Evolutionary conservation across 2,329 filamentous ascomycete species (phyloP).

Genomic region (Alternaria solani): DNA sequence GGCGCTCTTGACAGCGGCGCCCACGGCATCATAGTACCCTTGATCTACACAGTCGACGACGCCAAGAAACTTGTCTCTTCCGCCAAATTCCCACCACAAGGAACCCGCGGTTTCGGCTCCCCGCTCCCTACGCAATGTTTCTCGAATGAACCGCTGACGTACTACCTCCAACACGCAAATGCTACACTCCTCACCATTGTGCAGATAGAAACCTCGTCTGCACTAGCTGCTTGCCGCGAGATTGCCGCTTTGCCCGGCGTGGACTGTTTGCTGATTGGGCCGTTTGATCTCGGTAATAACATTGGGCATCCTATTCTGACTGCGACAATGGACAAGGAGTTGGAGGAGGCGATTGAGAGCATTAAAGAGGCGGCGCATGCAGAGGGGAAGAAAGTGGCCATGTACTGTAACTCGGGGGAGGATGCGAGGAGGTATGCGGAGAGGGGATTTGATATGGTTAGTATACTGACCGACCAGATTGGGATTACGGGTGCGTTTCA

Average conservation of each 20-base stretch:
- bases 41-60: conserved; percentile 63
- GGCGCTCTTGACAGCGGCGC: conserved; percentile 67
- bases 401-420: conserved; percentile 63
- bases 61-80: conserved; percentile 60
- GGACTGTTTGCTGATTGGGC: conserved; percentile 63
- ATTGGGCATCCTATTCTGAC: conserved; percentile 62
- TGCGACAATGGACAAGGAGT: conserved; percentile 58
- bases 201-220: conserved; percentile 57
- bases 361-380: conserved; percentile 61
- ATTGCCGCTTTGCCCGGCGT: conserved; percentile 63
- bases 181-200: conserved; percentile 60
- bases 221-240: conserved; percentile 52
- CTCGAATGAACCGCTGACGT: conserved; percentile 50
- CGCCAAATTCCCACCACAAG: conserved; percentile 64
- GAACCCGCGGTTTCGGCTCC: conserved; percentile 64
- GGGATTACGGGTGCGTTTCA: conserved; percentile 55
- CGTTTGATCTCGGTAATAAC: conserved; percentile 66
- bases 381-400: conserved; percentile 63
- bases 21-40: conserved; percentile 65
- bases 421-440: conserved; percentile 62
- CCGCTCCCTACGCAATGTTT: conserved; percentile 62
- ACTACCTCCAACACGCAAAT: conserved; percentile 66
- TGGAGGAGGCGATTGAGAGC: conserved; percentile 60
- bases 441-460: conserved; percentile 64
- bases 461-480: conserved; percentile 56